Percentiles rank a stretch among this genome's conserved stretches.
Conservation (phyloP, 768 basidiomycete species). For the Boletus fagicola region DNA sequence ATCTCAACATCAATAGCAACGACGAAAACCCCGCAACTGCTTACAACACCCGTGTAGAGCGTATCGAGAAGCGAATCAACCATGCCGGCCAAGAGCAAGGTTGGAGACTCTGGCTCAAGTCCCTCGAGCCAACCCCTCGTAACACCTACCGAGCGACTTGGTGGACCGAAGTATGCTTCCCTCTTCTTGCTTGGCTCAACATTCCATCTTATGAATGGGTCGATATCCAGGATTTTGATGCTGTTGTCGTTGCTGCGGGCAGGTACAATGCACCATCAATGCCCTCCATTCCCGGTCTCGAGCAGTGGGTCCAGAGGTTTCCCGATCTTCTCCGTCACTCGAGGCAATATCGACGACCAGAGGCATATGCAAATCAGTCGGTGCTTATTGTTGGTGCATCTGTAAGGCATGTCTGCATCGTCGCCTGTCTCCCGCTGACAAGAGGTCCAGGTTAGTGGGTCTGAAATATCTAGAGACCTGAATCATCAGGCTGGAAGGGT, state of each 20-base stretch:
- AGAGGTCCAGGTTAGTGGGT: slow-evolving; percentile 1
- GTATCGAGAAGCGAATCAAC: neutral
- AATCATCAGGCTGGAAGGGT: slow-evolving; percentile 7
- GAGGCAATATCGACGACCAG: slow-evolving; percentile 42
- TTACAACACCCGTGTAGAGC: neutral
- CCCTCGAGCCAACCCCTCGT: neutral
- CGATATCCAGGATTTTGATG: neutral
- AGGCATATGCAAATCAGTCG: slow-evolving; percentile 36
- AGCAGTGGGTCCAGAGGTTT: slow-evolving; percentile 11
- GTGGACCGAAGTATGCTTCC: neutral
- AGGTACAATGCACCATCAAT: neutral
- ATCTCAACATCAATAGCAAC: neutral
- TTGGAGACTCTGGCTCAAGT: neutral
- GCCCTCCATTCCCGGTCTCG: neutral
- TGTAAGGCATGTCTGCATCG: neutral
- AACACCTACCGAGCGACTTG: neutral
- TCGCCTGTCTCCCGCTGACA: neutral
- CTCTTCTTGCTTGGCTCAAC: no score
- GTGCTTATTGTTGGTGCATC: slow-evolving; percentile 41
- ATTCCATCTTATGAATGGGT: neutral
- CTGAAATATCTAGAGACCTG: slow-evolving; percentile 15
- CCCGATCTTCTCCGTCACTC: slow-evolving; percentile 39
- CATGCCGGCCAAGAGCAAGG: neutral
- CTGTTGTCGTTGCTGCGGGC: neutral
- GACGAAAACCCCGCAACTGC: neutral